A percentile compares a stretch with the other conserved stretches of the same genome.
These are phyloP conservation scores for Penicillium paneum DNA, from an alignment of 2,329 filamentous ascomycete species.

Conservation along the genomic window DNA sequence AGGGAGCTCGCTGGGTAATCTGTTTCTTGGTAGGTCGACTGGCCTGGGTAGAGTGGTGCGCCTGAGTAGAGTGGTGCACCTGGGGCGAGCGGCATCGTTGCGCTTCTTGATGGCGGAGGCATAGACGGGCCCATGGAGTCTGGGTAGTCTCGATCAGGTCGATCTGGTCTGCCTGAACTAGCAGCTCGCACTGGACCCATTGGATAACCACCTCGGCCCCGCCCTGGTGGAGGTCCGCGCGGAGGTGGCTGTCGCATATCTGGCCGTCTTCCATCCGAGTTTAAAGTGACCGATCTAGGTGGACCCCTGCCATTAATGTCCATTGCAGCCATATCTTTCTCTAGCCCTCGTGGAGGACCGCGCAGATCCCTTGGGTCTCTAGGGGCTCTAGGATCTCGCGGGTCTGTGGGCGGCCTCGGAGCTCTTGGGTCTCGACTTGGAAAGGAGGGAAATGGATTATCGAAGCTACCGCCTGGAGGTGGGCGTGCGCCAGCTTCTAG, in stretches of 20 bases:
- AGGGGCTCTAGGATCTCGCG: constrained; percentile 21
- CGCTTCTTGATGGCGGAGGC: constrained; percentile 34
- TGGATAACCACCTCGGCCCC: constrained; percentile 24
- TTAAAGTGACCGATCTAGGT: constrained; percentile 40
- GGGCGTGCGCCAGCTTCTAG: constrained; percentile 19
- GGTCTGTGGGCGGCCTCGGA: constrained; percentile 3
- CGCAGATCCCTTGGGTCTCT: constrained; percentile 25
- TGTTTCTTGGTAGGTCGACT: constrained; percentile 34
- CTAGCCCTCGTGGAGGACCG: constrained; percentile 34
- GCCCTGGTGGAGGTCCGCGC: constrained; percentile 24
- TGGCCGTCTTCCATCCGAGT: constrained; percentile 32
- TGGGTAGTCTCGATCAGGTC: constrained; percentile 27
- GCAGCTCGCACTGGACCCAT: constrained; percentile 27
- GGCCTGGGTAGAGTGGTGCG: constrained; percentile 35
- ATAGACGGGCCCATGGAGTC: constrained; percentile 28
- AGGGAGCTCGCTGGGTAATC: constrained; percentile 16
- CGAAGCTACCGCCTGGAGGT: constrained; percentile 45
- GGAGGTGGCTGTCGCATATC: constrained; percentile 28
- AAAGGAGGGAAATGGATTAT: constrained; percentile 51
- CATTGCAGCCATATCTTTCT: constrained; percentile 43
- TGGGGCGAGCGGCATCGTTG: constrained; percentile 35
- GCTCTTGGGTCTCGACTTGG: constrained; percentile 16
- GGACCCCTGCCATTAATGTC: constrained; percentile 32
- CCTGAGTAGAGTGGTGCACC: constrained; percentile 21
- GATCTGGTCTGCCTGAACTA: constrained; percentile 24